Evolutionary conservation across 2,329 filamentous ascomycete genomes (phyloP).

Genomic region (Ophiostoma australiae): DNA sequence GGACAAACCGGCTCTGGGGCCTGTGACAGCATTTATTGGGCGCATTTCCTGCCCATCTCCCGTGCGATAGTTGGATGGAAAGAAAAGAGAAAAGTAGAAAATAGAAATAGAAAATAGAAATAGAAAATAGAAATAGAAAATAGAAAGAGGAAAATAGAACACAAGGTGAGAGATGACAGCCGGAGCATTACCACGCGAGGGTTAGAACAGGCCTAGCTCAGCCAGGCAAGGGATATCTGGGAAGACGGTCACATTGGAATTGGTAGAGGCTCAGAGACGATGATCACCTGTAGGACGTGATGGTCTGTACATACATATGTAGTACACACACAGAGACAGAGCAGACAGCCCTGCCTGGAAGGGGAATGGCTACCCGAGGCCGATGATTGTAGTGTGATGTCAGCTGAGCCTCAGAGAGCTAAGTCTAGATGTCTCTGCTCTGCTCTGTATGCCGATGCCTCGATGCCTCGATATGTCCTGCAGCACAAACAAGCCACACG

Average conservation of each 20-base stretch:
- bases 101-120: background rate
- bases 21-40: background rate
- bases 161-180: background rate
- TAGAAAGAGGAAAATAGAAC: background rate
- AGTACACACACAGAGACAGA: background rate
- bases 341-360: background rate
- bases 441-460: background rate
- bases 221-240: slow-evolving; percentile 8
- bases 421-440: too few relatives aligned
- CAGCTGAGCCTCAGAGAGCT: background rate
- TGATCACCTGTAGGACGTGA: background rate
- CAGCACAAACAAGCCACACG: background rate
- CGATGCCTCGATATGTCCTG: background rate
- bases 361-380: background rate
- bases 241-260: slow-evolving; percentile 4
- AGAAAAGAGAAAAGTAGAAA: background rate
- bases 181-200: slow-evolving; percentile 1
- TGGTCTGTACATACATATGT: too few relatives aligned
- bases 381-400: background rate
- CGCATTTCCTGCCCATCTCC: background rate
- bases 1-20: slow-evolving; percentile 9
- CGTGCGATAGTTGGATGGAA: background rate
- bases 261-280: background rate
- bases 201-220: background rate
- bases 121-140: background rate